Conservation (phyloP, 2,329 filamentous ascomycete species). For the Pseudocercospora fuligena region DNA sequence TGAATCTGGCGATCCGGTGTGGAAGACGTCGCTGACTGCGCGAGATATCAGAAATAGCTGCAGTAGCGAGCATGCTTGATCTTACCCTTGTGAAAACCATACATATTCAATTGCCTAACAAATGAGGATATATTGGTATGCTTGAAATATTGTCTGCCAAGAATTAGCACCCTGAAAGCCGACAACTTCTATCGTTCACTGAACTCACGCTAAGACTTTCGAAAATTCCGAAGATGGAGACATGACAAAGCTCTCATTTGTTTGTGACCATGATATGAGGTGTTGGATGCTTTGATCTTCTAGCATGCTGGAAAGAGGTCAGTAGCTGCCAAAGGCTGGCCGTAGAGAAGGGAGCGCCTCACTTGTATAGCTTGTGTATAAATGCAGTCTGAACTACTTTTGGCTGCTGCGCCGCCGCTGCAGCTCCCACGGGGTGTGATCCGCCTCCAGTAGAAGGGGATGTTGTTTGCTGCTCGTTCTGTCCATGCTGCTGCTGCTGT, state of each 20-base stretch:
- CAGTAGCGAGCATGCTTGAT: not conserved
- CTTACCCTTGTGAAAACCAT: slow-evolving; percentile 97
- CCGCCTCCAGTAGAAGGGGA: slow-evolving; percentile 46
- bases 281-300: slow-evolving; percentile 93
- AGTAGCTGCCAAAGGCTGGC: slow-evolving; percentile 29
- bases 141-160: slow-evolving; percentile 90
- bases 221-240: slow-evolving; percentile 96
- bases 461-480: slow-evolving; percentile 22
- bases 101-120: slow-evolving; percentile 98
- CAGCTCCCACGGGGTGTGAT: slow-evolving; percentile 58
- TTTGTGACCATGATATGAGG: slow-evolving; percentile 92
- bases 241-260: slow-evolving; percentile 98
- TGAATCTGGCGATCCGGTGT: slow-evolving; percentile 89
- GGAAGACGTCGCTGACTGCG: slow-evolving; percentile 95
- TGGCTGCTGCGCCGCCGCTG: slow-evolving; percentile 82
- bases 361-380: slow-evolving; percentile 99
- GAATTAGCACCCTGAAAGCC: slow-evolving; percentile 22
- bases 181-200: slow-evolving; percentile 31
- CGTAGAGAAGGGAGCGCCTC: slow-evolving; percentile 43
- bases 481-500: slow-evolving; percentile 28
- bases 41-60: not conserved
- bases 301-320: slow-evolving; percentile 73
- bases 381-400: slow-evolving; percentile 99
- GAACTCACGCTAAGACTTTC: slow-evolving; percentile 89
- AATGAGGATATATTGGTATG: slow-evolving; percentile 99